Evolutionary conservation across 768 basidiomycete genomes (phyloP), one percentile per base, ranked within the genome.

Genomic region (Cytidiella melzeri): DNA sequence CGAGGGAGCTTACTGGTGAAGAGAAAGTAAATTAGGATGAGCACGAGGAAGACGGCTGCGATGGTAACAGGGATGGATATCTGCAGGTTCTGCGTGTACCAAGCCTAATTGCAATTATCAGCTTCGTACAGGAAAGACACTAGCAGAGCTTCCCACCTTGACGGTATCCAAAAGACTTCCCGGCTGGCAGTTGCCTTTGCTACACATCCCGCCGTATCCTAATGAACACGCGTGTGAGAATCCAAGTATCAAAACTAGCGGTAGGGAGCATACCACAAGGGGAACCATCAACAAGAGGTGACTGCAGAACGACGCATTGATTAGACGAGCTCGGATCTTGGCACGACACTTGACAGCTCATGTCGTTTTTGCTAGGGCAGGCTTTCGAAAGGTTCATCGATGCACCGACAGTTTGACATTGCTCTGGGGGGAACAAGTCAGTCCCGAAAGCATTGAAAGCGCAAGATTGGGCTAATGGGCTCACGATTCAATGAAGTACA

Each of bases 11-110:
- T 47, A 76, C 79, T 59, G 59, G 66, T 66, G 48, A 73, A 55
- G 37, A 84, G 56, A 20, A 59, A 67, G 68, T 72, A 80, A 44
- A 91, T 53, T 48, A 86, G 61, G 37, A 83, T 61, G 30, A 92
- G 64, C 12, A 74, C 70, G 45, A 89, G 54, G 46, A 91, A 61
- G 13, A 77, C 84, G 23, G 71, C 85, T 30, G 84, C 83, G 48
- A 91, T 68, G 15, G 87, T 84, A 47, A 91, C 77, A 18, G 89
- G 87, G 57, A 92, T 85, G 21, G 87, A 71, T 52, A 90, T 86
- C 62, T 84, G 81, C 10, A 88, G 75, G 67, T 91, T 91, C 53
- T 81, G 76, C 5, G 64, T 68, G 63, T 85, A 88, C 87, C 85
- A 87, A 4, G 86, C 73, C 83, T 85, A 43, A 41, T 40, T 49